Base-by-base conservation (phyloP, 1,284 basidiomycete species). In the Mycena sp. region DNA sequence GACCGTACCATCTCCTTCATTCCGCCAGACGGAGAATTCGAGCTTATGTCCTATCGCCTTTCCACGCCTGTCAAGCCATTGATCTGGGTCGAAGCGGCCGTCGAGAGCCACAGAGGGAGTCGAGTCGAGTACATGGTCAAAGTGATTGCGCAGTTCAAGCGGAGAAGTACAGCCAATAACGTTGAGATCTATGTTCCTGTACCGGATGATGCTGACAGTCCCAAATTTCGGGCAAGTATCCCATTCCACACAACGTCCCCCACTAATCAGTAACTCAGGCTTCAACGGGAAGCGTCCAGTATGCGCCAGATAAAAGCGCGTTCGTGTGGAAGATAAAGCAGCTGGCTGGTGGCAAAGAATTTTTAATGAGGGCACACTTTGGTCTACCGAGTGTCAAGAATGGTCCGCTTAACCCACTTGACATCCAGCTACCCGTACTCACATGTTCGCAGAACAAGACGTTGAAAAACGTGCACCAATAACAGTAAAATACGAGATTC, bases 1-100 rank as follows among this genome's bases (percentile, higher is more conserved):
- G 98, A 99, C 81, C 90, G 98, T 62, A 99, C 97, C 1, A 99
- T 99, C 76, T 95, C 93, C 26, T 99, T 99, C 80, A 99, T 99
- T 73, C 98, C 98, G 0, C 98, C 98, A 2, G 98, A 99, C 75
- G 98, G 98, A 69, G 97, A 99, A 77, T 99, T 99, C 72, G 97
- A 99, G 77, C 86, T 99, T 67, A 99, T 99, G 96, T 94, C 92
- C 26, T 99, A 99, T 77, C 91, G 97, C 11, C 85, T 99, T 6
- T 95, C 93, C 35, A 98, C 96, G 6, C 94, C 96, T 4, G 97
- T 99, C 62, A 99, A 99, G 77, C 98, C 98, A 0, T 84, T 99
- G 40, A 90, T 99, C 41, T 99, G 96, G 96, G 98, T 98, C 5
- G 97, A 99, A 78, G 98, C 98, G 0, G 88, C 93, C 6, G 94